phyloP scores from a whole-genome alignment of 2,329 filamentous ascomycete species.

The Amylocarpus encephaloides region DNA sequence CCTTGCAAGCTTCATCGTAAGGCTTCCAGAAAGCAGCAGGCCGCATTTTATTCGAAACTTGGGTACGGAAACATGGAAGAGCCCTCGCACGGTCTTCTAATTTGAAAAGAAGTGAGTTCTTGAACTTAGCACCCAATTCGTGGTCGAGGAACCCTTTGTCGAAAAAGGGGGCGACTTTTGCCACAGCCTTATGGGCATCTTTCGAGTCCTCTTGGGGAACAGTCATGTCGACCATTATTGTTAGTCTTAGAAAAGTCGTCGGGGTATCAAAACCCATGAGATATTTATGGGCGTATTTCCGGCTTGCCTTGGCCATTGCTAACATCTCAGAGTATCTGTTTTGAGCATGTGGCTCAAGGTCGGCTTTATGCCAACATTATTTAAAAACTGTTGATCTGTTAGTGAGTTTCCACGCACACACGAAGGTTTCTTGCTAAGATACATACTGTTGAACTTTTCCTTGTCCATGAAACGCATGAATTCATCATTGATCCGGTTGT shows the following conservation, averaged over 20 bases:
- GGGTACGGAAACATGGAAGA: conserved; percentile 34
- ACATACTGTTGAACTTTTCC: conserved; percentile 30
- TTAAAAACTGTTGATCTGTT: conserved; percentile 31
- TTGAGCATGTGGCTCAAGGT: conserved; percentile 36
- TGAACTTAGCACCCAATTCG: conserved; percentile 31
- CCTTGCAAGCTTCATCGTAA: conserved; percentile 26
- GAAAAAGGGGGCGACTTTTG: conserved; percentile 37
- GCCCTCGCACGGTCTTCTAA: conserved; percentile 35
- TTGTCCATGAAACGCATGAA: conserved; percentile 31
- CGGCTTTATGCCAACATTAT: conserved; percentile 39
- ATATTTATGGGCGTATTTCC: conserved; percentile 22
- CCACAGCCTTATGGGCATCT: conserved; percentile 35
- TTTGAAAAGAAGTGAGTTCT: conserved; percentile 35
- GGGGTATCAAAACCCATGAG: conserved; percentile 10
- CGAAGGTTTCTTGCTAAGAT: too few relatives aligned
- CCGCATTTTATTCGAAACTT: conserved; percentile 34
- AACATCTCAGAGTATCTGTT: conserved; percentile 34
- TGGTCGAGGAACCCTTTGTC: conserved; percentile 34
- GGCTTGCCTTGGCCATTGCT: conserved; percentile 32
- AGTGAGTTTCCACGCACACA: background rate
- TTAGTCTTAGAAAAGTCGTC: conserved; percentile 15
- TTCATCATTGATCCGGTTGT: conserved; percentile 18
- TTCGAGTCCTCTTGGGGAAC: conserved; percentile 14
- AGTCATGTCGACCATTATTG: conserved; percentile 33
- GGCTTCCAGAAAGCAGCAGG: conserved; percentile 35